Evolutionary conservation across 345 rosid genomes (phyloP).

Genomic region (Lumnitzera racemosa): DNA sequence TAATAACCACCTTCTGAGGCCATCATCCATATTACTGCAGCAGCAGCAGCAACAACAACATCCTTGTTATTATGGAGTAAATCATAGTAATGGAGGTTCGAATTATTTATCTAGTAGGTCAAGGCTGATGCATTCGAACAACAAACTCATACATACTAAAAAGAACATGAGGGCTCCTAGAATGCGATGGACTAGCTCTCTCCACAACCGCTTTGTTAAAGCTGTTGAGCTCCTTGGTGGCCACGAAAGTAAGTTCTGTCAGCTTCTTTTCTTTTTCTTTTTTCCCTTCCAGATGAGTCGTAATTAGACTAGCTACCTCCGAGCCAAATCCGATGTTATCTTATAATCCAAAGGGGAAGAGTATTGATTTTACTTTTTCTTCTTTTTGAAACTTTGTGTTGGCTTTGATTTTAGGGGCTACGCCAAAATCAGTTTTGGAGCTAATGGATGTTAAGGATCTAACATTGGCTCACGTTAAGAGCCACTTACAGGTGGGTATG

Average conservation of each 20-base stretch:
- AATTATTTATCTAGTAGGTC: conserved; percentile 21
- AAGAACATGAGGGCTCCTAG: conserved; percentile 76
- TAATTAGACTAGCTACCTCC: background rate
- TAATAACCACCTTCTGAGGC: conserved; percentile 1
- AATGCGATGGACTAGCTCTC: conserved; percentile 55
- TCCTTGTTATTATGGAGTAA: conserved; percentile 3
- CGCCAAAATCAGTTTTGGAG: conserved; percentile 74
- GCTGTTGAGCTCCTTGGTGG: conserved; percentile 49
- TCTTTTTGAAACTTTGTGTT: background rate
- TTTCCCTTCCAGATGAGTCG: background rate
- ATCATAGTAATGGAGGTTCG: background rate
- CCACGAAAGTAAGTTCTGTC: conserved; percentile 34
- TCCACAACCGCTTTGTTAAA: conserved; percentile 37
- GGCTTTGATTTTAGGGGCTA: conserved; percentile 40
- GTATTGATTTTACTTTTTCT: background rate
- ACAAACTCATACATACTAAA: conserved; percentile 7
- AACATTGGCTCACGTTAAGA: conserved; percentile 73
- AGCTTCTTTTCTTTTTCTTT: background rate
- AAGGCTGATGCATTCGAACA: conserved; percentile 23
- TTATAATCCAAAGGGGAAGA: too few relatives aligned
- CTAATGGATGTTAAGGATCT: conserved; percentile 79
- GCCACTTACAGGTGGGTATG: conserved; percentile 64
- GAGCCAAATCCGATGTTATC: background rate
- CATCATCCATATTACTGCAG: background rate
- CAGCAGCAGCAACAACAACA: conserved; percentile 6